phyloP scores from a whole-genome alignment of 805 yeast genomes.

The Millerago galiae region DNA sequence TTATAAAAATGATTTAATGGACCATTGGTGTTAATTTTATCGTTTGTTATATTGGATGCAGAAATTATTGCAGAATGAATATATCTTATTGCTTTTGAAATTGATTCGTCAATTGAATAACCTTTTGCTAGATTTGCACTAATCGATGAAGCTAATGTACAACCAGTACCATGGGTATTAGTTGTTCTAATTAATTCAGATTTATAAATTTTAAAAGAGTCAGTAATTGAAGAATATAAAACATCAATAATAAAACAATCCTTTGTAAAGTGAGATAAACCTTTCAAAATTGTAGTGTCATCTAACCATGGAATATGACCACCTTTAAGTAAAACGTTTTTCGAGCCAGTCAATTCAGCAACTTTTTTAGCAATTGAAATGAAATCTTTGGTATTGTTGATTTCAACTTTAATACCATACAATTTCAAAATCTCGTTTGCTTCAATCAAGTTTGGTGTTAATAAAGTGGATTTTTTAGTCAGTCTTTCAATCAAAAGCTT shows the following conservation, averaged over 20 bases:
- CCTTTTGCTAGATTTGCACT: conserved; percentile 69
- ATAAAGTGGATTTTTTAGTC: conserved; percentile 46
- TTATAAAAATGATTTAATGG: conserved; percentile 65
- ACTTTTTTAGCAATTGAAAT: conserved; percentile 33
- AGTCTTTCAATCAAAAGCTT: conserved; percentile 36
- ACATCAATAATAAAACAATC: conserved; percentile 41
- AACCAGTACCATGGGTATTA: conserved; percentile 86
- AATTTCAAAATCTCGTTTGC: conserved; percentile 39
- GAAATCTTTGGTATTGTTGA: conserved; percentile 35
- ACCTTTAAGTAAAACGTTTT: conserved; percentile 66
- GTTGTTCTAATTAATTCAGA: conserved; percentile 40
- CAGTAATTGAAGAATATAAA: conserved; percentile 38
- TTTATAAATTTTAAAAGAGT: conserved; percentile 35
- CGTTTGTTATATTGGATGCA: conserved; percentile 37
- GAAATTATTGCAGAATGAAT: conserved; percentile 60
- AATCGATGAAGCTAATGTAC: conserved; percentile 77
- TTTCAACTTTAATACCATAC: conserved; percentile 22
- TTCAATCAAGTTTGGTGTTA: conserved; percentile 76
- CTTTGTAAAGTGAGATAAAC: conserved; percentile 11
- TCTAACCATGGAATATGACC: conserved; percentile 57
- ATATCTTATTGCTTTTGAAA: conserved; percentile 53
- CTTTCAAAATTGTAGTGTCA: conserved; percentile 10
- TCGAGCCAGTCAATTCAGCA: conserved; percentile 33
- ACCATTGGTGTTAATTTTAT: conserved; percentile 39
- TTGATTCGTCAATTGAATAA: conserved; percentile 37